These are phyloP conservation scores for Nicotiana undulata DNA, from an alignment of 257 asterid genomes.

Conservation along the genomic window DNA sequence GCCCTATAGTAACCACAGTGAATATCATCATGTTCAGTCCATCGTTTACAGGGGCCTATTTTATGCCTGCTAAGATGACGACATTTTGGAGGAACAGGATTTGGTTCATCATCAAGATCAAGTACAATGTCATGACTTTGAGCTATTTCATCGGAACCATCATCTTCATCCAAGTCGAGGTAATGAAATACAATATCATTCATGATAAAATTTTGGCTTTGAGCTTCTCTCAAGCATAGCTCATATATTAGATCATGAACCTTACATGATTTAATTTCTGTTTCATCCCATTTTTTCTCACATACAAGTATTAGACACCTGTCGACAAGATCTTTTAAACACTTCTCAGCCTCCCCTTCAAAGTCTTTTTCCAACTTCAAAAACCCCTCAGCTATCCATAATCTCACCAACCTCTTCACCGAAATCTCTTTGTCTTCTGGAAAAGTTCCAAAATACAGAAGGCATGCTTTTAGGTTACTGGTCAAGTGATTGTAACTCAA, in stretches of 20 bases:
- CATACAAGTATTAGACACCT: constrained; percentile 5
- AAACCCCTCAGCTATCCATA: constrained; percentile 8
- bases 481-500: constrained; percentile 8
- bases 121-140: neutral
- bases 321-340: no score
- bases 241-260: no score
- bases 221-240: no score
- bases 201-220: neutral
- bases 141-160: neutral
- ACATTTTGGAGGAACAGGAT: no score
- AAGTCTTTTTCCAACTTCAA: neutral
- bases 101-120: neutral
- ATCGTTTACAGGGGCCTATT: neutral
- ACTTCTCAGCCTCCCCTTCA: neutral
- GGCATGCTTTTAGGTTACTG: constrained; percentile 3
- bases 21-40: neutral
- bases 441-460: neutral
- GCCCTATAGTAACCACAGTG: no score
- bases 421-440: no score
- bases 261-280: neutral
- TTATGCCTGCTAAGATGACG: no score
- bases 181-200: neutral
- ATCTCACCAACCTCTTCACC: no score
- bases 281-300: neutral
- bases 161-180: neutral